These are phyloP conservation scores for Tetradesmus obliquus DNA, from an alignment of 139 green algal genomes.

Conservation along the genomic window DNA sequence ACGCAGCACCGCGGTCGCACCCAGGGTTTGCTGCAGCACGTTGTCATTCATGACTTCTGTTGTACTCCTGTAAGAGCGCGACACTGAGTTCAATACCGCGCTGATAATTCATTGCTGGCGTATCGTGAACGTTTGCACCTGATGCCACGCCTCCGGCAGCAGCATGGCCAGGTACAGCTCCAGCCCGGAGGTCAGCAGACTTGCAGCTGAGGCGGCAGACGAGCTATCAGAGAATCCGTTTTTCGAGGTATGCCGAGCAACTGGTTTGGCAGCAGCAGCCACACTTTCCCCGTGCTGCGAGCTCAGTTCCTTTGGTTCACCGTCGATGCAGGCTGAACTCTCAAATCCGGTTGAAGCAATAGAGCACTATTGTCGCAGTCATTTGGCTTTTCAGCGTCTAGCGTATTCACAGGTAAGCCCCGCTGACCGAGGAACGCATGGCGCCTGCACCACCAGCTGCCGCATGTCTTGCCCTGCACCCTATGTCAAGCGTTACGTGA, in stretches of 20 bases:
- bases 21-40: background rate
- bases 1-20: background rate
- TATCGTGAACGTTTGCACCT: background rate
- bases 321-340: conserved; percentile 7
- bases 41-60: background rate
- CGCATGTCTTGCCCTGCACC: background rate
- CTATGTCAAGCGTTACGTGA: background rate
- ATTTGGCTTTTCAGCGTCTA: conserved; percentile 31
- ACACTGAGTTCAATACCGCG: background rate
- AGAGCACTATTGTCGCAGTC: conserved; percentile 31
- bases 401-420: conserved; percentile 37
- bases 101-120: background rate
- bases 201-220: conserved; percentile 30
- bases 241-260: conserved; percentile 19
- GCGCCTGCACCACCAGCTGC: background rate
- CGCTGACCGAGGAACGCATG: background rate
- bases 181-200: conserved; percentile 9
- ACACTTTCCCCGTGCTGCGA: background rate
- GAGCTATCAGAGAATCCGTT: background rate
- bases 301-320: background rate
- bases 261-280: background rate
- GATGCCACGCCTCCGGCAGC: background rate
- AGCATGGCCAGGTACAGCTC: conserved; percentile 5
- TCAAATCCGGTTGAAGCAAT: conserved; percentile 21
- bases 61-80: background rate